Percentiles rank a stretch among this genome's conserved stretches.
Evolutionary conservation across 192 early-diverging fungal species (phyloP).

Genomic region (Pilobolus umbonatus): DNA sequence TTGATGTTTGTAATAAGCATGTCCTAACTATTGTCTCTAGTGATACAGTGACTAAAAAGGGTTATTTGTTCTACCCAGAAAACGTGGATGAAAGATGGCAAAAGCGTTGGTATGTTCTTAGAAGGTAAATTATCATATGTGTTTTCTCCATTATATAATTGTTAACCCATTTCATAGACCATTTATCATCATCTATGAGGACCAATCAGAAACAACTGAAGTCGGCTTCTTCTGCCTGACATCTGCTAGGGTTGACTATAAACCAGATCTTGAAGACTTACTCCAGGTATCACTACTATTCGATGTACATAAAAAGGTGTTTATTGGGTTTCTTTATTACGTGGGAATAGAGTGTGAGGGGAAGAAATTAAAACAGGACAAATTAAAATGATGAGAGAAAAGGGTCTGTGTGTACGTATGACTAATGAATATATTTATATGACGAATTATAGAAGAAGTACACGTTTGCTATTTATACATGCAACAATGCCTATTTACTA

Average conservation of each 20-base stretch:
- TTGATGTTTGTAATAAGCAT: constrained; percentile 1
- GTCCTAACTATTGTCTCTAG: not conserved
- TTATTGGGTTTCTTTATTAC: constrained; percentile 3
- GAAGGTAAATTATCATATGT: constrained; percentile 45
- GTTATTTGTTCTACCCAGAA: constrained; percentile 45
- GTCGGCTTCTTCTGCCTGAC: constrained; percentile 69
- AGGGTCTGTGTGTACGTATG: too few species aligned
- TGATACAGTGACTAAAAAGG: constrained; percentile 49
- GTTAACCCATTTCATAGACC: constrained; percentile 56
- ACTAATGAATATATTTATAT: too few species aligned
- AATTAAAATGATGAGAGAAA: not conserved
- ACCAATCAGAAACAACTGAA: constrained; percentile 54
- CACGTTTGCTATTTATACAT: constrained; percentile 65
- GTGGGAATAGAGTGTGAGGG: too few species aligned
- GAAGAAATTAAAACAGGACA: not conserved
- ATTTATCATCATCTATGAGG: constrained; percentile 73
- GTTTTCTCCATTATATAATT: too few species aligned
- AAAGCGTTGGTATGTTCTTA: constrained; percentile 73
- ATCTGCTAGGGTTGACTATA: constrained; percentile 58
- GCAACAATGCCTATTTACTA: constrained; percentile 55
- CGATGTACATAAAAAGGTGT: not conserved
- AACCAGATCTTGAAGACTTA: constrained; percentile 52
- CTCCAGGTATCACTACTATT: constrained; percentile 37
- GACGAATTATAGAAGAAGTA: constrained; percentile 39
- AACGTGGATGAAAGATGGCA: constrained; percentile 61